phyloP scores from a whole-genome alignment of 495 filamentous ascomycete genomes.

The Evernia prunastri region DNA sequence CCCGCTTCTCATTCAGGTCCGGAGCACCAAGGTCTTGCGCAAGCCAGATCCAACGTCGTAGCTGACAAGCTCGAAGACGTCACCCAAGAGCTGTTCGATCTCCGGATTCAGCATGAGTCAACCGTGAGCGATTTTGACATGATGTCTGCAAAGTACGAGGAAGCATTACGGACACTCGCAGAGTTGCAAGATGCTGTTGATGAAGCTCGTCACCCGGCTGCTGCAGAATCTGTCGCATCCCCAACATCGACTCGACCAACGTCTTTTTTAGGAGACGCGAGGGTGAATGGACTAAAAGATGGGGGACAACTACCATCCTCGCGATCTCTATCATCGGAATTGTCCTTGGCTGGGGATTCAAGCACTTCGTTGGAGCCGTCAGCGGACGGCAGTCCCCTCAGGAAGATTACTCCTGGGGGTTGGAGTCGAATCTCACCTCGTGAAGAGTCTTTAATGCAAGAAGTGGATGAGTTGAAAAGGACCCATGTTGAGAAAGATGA shows the following conservation, averaged over 20 bases:
- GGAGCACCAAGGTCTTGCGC: conserved; percentile 61
- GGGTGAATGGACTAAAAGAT: conserved; percentile 67
- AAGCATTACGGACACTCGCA: conserved; percentile 72
- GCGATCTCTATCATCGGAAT: conserved; percentile 92
- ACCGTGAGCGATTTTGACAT: conserved; percentile 74
- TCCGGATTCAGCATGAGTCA: conserved; percentile 82
- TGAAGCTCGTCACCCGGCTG: conserved; percentile 63
- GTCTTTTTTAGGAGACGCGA: conserved; percentile 89
- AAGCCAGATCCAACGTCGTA: conserved; percentile 62
- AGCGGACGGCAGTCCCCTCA: conserved; percentile 44
- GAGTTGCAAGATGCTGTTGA: conserved; percentile 81
- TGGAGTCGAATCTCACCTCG: conserved; percentile 28
- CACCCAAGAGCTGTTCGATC: conserved; percentile 84
- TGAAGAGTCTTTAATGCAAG: conserved; percentile 39
- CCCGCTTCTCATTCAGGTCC: conserved; percentile 32
- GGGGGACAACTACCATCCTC: conserved; percentile 78
- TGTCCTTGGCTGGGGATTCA: conserved; percentile 87
- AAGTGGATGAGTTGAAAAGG: conserved; percentile 64
- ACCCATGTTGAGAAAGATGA: conserved; percentile 71
- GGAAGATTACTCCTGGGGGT: conserved; percentile 29
- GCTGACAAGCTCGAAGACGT: conserved; percentile 90
- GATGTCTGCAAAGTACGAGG: conserved; percentile 84
- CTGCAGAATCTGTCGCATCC: conserved; percentile 49
- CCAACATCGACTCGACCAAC: conserved; percentile 58
- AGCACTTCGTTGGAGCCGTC: conserved; percentile 57